Conservation (phyloP, 2,329 filamentous ascomycete species). For the Pezicula carpinea region DNA sequence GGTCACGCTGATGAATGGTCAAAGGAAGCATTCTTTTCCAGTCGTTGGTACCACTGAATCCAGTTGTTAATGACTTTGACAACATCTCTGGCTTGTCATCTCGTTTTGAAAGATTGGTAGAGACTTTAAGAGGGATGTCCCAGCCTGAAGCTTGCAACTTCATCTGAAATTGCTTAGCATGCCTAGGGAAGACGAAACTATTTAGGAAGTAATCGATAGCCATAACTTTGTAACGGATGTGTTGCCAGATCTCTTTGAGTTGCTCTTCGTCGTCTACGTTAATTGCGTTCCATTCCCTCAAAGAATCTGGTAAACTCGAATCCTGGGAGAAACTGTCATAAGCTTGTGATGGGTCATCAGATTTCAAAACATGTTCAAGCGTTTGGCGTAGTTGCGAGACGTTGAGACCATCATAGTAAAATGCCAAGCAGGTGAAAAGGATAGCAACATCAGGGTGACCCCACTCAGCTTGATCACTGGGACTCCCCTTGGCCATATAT, state of each 20-base stretch:
- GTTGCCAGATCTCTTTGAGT: constrained; percentile 43
- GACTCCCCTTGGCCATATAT: constrained; percentile 60
- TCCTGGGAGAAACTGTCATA: constrained; percentile 47
- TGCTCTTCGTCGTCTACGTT: constrained; percentile 54
- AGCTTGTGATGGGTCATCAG: constrained; percentile 46
- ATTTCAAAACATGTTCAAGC: constrained; percentile 48
- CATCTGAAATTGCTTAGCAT: constrained; percentile 59
- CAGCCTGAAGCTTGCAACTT: constrained; percentile 64
- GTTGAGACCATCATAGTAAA: constrained; percentile 59
- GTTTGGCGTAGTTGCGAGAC: constrained; percentile 42
- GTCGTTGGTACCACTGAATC: constrained; percentile 71
- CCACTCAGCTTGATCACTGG: constrained; percentile 59
- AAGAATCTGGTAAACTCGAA: constrained; percentile 38
- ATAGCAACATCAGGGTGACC: constrained; percentile 66
- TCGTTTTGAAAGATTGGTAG: too few relatives aligned
- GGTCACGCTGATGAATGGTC: constrained; percentile 57
- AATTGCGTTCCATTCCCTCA: constrained; percentile 50
- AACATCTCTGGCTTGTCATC: constrained; percentile 28
- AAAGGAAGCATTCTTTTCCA: constrained; percentile 53
- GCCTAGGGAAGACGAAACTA: constrained; percentile 58
- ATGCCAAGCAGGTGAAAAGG: constrained; percentile 58
- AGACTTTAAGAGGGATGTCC: too few relatives aligned
- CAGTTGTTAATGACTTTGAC: constrained; percentile 46
- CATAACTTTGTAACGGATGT: constrained; percentile 42
- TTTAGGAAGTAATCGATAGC: constrained; percentile 59